Percentiles rank a stretch among this genome's conserved stretches.
phyloP scores from a whole-genome alignment of 1,284 basidiomycete species.

The Filobasidium uniguttulatum region DNA sequence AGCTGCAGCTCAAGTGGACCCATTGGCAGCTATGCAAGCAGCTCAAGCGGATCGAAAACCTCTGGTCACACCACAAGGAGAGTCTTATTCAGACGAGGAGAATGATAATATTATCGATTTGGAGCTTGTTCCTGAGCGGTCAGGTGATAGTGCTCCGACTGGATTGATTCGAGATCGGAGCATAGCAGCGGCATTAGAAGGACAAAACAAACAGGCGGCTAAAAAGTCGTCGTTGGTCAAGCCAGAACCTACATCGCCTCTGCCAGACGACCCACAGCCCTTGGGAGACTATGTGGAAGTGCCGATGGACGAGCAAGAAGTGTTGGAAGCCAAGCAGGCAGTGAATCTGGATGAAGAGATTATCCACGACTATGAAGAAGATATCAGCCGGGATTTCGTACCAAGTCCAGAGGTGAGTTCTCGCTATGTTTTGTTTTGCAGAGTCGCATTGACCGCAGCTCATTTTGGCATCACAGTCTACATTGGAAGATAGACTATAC shows the following conservation, averaged over 20 bases:
- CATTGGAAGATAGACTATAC: slow-evolving; percentile 56
- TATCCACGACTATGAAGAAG: slow-evolving; percentile 48
- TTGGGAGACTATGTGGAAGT: slow-evolving; percentile 25
- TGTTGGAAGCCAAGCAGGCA: slow-evolving; percentile 31
- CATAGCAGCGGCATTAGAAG: slow-evolving; percentile 3
- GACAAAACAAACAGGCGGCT: slow-evolving; percentile 3
- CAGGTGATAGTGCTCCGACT: slow-evolving; percentile 15
- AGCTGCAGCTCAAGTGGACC: neutral
- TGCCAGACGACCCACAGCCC: slow-evolving; percentile 26
- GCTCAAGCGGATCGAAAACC: slow-evolving; percentile 9
- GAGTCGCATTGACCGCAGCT: slow-evolving; percentile 4
- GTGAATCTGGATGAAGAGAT: slow-evolving; percentile 33
- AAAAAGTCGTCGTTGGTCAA: slow-evolving; percentile 15
- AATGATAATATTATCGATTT: slow-evolving; percentile 13
- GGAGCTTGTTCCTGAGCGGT: slow-evolving; percentile 15
- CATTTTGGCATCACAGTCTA: slow-evolving; percentile 24
- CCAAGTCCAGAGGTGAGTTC: slow-evolving; percentile 25
- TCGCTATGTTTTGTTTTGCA: neutral
- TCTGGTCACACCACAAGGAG: slow-evolving; percentile 14
- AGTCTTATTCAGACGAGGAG: slow-evolving; percentile 15
- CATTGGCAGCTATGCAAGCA: neutral
- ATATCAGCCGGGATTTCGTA: slow-evolving; percentile 68
- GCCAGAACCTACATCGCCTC: slow-evolving; percentile 19
- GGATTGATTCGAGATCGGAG: slow-evolving; percentile 15
- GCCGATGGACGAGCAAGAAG: slow-evolving; percentile 24